These are phyloP conservation scores for Pyrrhoderma lamaoense DNA, from an alignment of 1,284 basidiomycete genomes.

Conservation along the genomic window DNA sequence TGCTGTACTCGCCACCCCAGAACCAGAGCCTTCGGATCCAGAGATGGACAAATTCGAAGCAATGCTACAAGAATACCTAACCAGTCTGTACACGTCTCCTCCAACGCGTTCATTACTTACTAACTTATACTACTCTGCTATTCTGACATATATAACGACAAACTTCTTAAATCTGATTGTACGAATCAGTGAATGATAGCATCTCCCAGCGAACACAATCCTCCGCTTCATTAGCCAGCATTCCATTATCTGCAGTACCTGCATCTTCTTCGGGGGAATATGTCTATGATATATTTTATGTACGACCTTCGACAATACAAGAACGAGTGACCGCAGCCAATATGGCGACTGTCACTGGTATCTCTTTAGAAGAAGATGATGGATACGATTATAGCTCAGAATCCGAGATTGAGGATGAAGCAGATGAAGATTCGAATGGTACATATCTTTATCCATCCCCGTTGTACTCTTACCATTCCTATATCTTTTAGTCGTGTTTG, in stretches of 20 bases:
- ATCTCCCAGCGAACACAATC: constrained; percentile 6
- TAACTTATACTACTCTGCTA: no score
- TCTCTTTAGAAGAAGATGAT: constrained; percentile 47
- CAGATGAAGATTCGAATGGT: constrained; percentile 79
- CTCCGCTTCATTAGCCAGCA: background rate
- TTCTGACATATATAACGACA: no score
- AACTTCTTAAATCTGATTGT: no score
- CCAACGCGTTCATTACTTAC: constrained; percentile 25
- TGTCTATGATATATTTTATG: constrained; percentile 76
- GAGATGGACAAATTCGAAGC: constrained; percentile 71
- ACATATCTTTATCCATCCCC: constrained; percentile 9
- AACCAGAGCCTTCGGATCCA: constrained; percentile 34
- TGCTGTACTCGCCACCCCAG: constrained; percentile 45
- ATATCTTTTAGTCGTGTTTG: constrained; percentile 1
- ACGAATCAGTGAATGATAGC: constrained; percentile 23
- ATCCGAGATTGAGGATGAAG: constrained; percentile 59
- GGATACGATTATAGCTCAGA: constrained; percentile 42
- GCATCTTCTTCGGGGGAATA: constrained; percentile 42
- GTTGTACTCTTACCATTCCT: no score
- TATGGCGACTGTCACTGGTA: constrained; percentile 63
- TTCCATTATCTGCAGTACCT: background rate
- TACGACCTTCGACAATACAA: constrained; percentile 47
- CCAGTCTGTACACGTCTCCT: constrained; percentile 34
- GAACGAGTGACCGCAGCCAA: constrained; percentile 52
- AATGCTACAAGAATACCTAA: constrained; percentile 64